Evolutionary conservation across 2,329 filamentous ascomycete genomes (phyloP).

Genomic region (Penicillium sp.): DNA sequence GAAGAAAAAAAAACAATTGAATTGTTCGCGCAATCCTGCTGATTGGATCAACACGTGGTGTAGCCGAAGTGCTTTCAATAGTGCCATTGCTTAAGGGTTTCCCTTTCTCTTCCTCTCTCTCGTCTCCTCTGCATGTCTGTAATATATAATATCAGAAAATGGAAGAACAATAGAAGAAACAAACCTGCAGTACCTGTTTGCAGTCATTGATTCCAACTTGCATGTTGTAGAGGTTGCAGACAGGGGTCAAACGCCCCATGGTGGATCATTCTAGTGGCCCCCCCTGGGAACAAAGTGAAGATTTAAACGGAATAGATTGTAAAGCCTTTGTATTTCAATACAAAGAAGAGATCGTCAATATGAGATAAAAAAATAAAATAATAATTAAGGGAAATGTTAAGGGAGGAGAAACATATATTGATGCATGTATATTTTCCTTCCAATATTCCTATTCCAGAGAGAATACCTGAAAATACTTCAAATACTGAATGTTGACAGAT

Average conservation of each 20-base stretch:
- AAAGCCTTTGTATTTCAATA: background rate
- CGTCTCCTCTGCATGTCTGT: background rate
- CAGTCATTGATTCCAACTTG: background rate
- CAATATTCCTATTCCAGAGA: background rate
- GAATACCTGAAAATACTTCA: background rate
- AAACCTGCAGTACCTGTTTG: background rate
- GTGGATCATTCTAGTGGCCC: background rate
- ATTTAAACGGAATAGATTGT: background rate
- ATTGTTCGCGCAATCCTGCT: conserved; percentile 11
- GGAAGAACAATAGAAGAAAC: background rate
- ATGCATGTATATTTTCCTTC: background rate
- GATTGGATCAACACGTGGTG: conserved; percentile 9
- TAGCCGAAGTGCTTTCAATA: conserved; percentile 14
- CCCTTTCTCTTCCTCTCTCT: background rate
- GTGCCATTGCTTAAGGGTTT: background rate
- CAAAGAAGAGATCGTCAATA: background rate
- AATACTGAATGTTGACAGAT: background rate
- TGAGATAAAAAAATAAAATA: background rate
- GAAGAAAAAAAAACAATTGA: conserved; percentile 1
- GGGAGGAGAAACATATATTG: background rate
- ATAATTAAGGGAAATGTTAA: background rate
- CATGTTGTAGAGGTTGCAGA: background rate
- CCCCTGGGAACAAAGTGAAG: conserved; percentile 2
- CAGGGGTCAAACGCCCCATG: background rate
- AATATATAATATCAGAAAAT: background rate